These are phyloP conservation scores for Fraxinus dipetala DNA, from an alignment of 305 asterid species.

Conservation along the genomic window DNA sequence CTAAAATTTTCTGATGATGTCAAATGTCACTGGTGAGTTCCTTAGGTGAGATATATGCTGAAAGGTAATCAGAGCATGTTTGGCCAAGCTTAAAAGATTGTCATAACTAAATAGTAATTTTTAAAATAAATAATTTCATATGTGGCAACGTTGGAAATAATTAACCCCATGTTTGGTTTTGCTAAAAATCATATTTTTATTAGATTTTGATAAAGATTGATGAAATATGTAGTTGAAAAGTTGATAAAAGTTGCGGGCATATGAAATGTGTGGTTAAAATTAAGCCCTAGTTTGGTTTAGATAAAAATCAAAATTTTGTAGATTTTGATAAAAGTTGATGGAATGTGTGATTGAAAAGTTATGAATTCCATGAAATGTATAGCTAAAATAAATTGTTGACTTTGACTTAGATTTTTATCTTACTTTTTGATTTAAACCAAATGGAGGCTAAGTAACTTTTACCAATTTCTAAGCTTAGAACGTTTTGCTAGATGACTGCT, in stretches of 20 bases:
- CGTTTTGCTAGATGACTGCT: not conserved
- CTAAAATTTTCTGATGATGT: conserved; percentile 11
- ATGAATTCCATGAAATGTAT: not conserved
- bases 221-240: not conserved
- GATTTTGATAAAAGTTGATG: not conserved
- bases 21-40: not conserved
- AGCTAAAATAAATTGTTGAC: not conserved
- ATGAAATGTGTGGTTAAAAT: not conserved
- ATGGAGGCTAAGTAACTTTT: not conserved
- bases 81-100: not conserved
- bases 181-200: not conserved
- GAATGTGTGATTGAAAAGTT: not conserved
- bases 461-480: not conserved
- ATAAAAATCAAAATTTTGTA: not conserved
- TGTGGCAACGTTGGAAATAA: not conserved
- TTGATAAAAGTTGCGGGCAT: not conserved
- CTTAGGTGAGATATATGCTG: not conserved
- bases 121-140: not conserved
- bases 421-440: not conserved
- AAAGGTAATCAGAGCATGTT: not conserved
- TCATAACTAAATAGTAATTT: not conserved
- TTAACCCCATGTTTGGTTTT: not conserved
- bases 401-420: not conserved
- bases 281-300: not conserved
- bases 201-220: not conserved